Evolutionary conservation across 331 rosid species (phyloP), one percentile per base, ranked within the genome.

Genomic region (Malus hybrid): DNA sequence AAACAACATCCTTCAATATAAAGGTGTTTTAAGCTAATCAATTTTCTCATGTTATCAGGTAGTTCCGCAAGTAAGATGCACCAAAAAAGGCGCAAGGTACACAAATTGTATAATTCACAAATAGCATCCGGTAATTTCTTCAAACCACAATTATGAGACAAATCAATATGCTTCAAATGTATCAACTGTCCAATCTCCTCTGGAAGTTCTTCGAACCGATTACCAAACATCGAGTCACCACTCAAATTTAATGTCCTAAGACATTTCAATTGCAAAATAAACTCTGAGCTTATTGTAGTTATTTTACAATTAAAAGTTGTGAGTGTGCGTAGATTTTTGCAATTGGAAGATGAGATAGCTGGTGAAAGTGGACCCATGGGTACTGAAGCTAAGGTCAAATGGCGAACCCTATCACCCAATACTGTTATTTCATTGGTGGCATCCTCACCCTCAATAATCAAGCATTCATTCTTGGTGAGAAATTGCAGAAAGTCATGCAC

Each of bases 41-140:
- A 29, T 9, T 5, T 58, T 36, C 36, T 20, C 77, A 63, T 19
- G 2, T 3, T 70, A 3, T 72, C 56, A 6, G 67, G 68, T 28
- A 74, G 4, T 18, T 6, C 1, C 0, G 0, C 1, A 4, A 74
- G 55, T 0, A 1, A 10, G 0, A 0, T 0, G 68, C 76, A 58
- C 3, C 6, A 1, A 0, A 5, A 3, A 50, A 74, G 42, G 26
- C 20, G 3, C 62, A 74, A 6, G 39, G 62, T 46, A 18, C 46
- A 69, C n/a, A 74, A 33, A 30, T 46, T 72, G 48, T 4, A 39
- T 24, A 72, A 36, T 15, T 15, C 42, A 46, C 76, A 20, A 55
- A 72, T 2, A 48, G 10, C 2, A 5, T 39, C 5, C 0, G 76
- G 76, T 42, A 72, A 22, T 36, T 36, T 53, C 32, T 72, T 4